These are phyloP conservation scores for Lathyrus sativus DNA, from an alignment of 306 rosid species.

Conservation along the genomic window DNA sequence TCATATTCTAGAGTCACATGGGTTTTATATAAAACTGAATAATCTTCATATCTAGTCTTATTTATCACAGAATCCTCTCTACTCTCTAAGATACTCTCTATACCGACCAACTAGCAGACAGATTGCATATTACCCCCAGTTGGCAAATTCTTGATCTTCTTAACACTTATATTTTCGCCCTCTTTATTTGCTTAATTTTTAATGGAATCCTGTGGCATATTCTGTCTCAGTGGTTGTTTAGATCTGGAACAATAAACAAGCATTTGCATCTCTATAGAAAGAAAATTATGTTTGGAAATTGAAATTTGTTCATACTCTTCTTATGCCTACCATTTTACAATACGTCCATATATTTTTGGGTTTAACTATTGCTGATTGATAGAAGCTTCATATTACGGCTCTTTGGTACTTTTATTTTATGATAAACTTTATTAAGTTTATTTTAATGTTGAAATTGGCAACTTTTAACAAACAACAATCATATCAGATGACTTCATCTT, in stretches of 20 bases:
- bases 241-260: background rate
- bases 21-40: background rate
- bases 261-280: conserved; percentile 9
- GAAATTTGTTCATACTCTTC: background rate
- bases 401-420: conserved; percentile 14
- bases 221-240: conserved; percentile 6
- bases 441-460: conserved; percentile 11
- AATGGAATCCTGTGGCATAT: conserved; percentile 19
- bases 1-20: conserved; percentile 21
- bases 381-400: background rate
- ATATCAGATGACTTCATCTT: conserved; percentile 1
- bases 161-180: background rate
- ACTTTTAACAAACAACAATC: conserved; percentile 10
- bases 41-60: conserved; percentile 7
- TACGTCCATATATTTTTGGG: background rate
- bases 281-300: conserved; percentile 3
- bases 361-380: conserved; percentile 11
- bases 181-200: conserved; percentile 25
- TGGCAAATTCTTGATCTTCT: conserved; percentile 2
- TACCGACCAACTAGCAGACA: conserved; percentile 8
- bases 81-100: conserved; percentile 19
- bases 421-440: background rate
- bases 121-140: conserved; percentile 1
- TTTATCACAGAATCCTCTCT: conserved; percentile 9
- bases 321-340: conserved; percentile 1